These are phyloP conservation scores for Abortiporus biennis DNA, from an alignment of 1,284 basidiomycete species.

Conservation along the genomic window DNA sequence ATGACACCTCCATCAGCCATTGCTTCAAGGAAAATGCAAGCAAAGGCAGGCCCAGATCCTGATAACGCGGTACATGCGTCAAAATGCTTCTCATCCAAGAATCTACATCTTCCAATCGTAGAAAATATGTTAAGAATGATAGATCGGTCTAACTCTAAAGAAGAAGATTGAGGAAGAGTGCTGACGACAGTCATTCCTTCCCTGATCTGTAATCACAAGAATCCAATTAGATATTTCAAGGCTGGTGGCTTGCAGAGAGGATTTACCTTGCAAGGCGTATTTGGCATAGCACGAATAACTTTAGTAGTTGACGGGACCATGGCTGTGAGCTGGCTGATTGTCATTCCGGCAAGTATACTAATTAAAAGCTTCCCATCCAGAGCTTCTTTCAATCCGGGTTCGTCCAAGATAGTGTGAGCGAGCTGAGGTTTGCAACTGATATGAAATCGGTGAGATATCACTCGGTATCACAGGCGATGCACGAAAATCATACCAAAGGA, in stretches of 20 bases:
- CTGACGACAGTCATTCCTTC: slow-evolving; percentile 96
- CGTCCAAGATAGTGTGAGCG: slow-evolving; percentile 69
- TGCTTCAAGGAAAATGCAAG: slow-evolving; percentile 94
- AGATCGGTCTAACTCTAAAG: slow-evolving; percentile 56
- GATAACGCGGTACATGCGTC: slow-evolving; percentile 97
- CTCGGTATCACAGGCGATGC: too few relatives aligned
- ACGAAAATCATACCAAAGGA: slow-evolving; percentile 74
- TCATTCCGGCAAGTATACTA: slow-evolving; percentile 95
- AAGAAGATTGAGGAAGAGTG: slow-evolving; percentile 47
- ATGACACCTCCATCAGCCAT: slow-evolving; percentile 99
- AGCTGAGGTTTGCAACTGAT: slow-evolving; percentile 87
- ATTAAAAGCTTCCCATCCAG: slow-evolving; percentile 89
- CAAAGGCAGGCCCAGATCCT: slow-evolving; percentile 96
- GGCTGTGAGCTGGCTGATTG: slow-evolving; percentile 72
- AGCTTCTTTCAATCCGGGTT: slow-evolving; percentile 82
- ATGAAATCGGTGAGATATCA: not conserved
- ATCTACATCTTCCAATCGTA: slow-evolving; percentile 88
- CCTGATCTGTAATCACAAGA: slow-evolving; percentile 65
- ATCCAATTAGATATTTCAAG: not conserved
- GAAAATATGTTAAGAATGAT: slow-evolving; percentile 92
- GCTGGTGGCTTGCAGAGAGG: not conserved
- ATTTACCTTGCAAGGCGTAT: slow-evolving; percentile 91
- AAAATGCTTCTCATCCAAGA: slow-evolving; percentile 96
- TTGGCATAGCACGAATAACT: slow-evolving; percentile 97
- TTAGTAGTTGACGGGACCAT: slow-evolving; percentile 78